phyloP scores from a whole-genome alignment of 352 stramenopile genomes.

The Phytophthora uliginosa region DNA sequence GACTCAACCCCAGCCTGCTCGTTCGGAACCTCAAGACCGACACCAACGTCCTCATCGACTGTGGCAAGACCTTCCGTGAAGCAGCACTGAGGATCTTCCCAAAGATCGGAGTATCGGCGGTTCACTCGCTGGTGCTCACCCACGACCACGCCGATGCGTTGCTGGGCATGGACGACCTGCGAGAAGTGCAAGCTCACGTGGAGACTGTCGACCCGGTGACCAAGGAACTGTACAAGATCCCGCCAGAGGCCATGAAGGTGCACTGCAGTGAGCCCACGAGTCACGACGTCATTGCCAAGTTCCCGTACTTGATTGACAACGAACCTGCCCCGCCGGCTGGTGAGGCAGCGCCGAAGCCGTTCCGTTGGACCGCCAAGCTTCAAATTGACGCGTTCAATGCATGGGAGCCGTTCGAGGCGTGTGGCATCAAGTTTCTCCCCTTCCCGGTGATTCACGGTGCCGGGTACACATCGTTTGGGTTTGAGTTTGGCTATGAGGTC shows the following conservation, averaged over 20 bases:
- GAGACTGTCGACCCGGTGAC: conserved; percentile 64
- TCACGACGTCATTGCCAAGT: conserved; percentile 71
- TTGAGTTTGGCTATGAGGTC: conserved; percentile 82
- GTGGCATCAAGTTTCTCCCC: conserved; percentile 60
- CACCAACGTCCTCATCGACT: conserved; percentile 86
- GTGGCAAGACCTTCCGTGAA: conserved; percentile 92
- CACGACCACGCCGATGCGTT: conserved; percentile 89
- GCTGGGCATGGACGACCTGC: conserved; percentile 87
- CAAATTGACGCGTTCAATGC: conserved; percentile 67
- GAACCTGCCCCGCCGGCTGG: conserved; percentile 7
- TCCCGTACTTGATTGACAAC: conserved; percentile 82
- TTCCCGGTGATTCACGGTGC: conserved; percentile 87
- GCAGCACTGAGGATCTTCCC: conserved; percentile 76
- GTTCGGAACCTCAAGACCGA: conserved; percentile 56
- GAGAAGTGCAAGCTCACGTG: conserved; percentile 78
- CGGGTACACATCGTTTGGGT: conserved; percentile 83
- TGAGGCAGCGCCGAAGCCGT: conserved; percentile 44
- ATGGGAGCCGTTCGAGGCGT: conserved; percentile 61
- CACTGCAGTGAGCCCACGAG: conserved; percentile 73
- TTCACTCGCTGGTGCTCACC: conserved; percentile 86
- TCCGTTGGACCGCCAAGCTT: conserved; percentile 88
- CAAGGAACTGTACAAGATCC: conserved; percentile 71
- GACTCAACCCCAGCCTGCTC: conserved; percentile 84
- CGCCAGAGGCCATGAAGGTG: conserved; percentile 60
- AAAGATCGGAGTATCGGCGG: conserved; percentile 46